Percentiles rank a stretch among this genome's conserved stretches.
Evolutionary conservation across 495 filamentous ascomycete genomes (phyloP).

Genomic region (Penicillium bialowiezense): DNA sequence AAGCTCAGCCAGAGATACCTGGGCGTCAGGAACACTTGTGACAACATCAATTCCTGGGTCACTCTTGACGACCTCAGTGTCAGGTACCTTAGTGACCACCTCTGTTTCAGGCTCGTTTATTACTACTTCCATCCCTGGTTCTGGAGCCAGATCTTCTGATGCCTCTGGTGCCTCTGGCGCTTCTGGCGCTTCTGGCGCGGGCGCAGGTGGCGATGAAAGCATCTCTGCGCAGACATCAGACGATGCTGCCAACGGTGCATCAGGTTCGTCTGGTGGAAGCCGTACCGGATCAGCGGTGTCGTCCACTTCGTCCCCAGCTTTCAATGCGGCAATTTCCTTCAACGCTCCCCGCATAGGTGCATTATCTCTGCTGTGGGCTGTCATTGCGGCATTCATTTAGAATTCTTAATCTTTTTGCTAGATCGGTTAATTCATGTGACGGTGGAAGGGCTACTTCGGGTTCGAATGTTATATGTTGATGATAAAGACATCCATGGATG

Average conservation of each 20-base stretch:
- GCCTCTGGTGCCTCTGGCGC: background rate
- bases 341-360: background rate
- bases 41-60: background rate
- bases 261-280: background rate
- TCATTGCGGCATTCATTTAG: background rate
- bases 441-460: too few species aligned
- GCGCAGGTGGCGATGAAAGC: background rate
- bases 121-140: background rate
- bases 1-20: background rate
- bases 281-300: background rate
- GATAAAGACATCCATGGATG: too few species aligned
- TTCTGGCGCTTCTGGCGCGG: background rate
- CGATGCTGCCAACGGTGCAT: background rate
- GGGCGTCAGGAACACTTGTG: background rate
- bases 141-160: too few species aligned
- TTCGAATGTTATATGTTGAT: too few species aligned
- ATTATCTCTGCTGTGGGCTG: background rate
- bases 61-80: background rate
- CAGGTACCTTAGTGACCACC: background rate
- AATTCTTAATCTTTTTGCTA: background rate
- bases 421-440: too few species aligned
- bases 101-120: background rate
- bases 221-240: background rate
- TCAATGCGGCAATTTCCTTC: background rate
- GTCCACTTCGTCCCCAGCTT: background rate